Percentiles rank a stretch among this genome's conserved stretches.
phyloP scores from a whole-genome alignment of 2,329 filamentous ascomycete species.

The Cytospora schulzeri region DNA sequence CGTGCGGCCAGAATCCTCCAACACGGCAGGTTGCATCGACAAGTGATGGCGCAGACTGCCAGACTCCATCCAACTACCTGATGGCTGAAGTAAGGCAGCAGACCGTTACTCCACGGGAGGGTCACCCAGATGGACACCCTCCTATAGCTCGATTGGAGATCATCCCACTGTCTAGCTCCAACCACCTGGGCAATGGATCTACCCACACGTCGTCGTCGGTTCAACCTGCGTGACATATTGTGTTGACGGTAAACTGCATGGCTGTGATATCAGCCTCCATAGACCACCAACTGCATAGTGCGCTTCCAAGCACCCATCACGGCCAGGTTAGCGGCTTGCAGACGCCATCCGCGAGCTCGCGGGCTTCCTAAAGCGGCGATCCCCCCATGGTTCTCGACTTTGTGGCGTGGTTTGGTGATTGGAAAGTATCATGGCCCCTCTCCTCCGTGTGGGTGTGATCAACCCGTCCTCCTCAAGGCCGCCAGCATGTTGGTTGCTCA shows the following conservation, averaged over 20 bases:
- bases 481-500: constrained; percentile 8
- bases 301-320: not conserved
- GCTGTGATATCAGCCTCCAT: not conserved
- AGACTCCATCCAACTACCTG: not conserved
- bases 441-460: not conserved
- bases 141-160: not conserved
- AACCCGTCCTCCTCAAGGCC: not conserved
- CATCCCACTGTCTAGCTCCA: not conserved
- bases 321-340: not conserved
- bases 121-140: not conserved
- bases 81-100: not conserved
- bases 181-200: not conserved
- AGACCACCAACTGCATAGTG: not conserved
- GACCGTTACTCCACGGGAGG: not conserved
- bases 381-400: not conserved
- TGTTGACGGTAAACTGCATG: not conserved
- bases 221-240: not conserved
- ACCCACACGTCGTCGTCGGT: not conserved
- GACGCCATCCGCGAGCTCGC: not conserved
- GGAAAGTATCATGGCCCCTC: not conserved
- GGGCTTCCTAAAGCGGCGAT: constrained; percentile 6
- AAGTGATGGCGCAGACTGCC: not conserved
- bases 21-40: not conserved
- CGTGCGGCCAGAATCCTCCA: not conserved
- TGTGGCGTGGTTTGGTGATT: not conserved